phyloP scores from a whole-genome alignment of 192 early-diverging fungal species.

The Backusella macrospora region DNA sequence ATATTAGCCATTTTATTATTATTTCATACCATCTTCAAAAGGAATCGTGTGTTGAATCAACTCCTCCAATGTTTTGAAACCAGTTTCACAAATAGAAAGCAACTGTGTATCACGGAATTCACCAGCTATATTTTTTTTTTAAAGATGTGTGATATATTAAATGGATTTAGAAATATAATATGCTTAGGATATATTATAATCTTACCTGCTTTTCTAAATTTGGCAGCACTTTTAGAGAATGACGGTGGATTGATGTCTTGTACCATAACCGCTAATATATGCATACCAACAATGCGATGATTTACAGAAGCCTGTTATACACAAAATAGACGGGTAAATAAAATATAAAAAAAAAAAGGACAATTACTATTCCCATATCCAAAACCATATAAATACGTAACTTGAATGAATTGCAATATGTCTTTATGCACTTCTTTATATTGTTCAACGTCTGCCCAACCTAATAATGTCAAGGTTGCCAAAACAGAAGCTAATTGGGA shows the following conservation, averaged over 20 bases:
- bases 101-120: constrained; percentile 51
- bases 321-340: no score
- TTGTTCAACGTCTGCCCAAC: constrained; percentile 75
- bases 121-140: constrained; percentile 35
- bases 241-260: constrained; percentile 73
- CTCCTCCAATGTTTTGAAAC: constrained; percentile 44
- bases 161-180: not conserved
- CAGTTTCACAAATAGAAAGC: constrained; percentile 36
- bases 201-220: constrained; percentile 72
- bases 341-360: no score
- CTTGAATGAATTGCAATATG: constrained; percentile 61
- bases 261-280: constrained; percentile 68
- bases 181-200: not conserved
- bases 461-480: constrained; percentile 65
- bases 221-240: constrained; percentile 61
- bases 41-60: constrained; percentile 40
- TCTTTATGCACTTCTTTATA: constrained; percentile 59
- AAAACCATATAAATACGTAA: no score
- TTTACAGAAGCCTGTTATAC: constrained; percentile 51
- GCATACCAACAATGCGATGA: constrained; percentile 65
- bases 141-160: not conserved
- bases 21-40: constrained; percentile 45
- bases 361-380: no score
- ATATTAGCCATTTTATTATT: not conserved
- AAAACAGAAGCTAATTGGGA: constrained; percentile 62